These are phyloP conservation scores for Austroboletus olivaceoglutinosus DNA, from an alignment of 1,284 basidiomycete genomes.

Conservation along the genomic window DNA sequence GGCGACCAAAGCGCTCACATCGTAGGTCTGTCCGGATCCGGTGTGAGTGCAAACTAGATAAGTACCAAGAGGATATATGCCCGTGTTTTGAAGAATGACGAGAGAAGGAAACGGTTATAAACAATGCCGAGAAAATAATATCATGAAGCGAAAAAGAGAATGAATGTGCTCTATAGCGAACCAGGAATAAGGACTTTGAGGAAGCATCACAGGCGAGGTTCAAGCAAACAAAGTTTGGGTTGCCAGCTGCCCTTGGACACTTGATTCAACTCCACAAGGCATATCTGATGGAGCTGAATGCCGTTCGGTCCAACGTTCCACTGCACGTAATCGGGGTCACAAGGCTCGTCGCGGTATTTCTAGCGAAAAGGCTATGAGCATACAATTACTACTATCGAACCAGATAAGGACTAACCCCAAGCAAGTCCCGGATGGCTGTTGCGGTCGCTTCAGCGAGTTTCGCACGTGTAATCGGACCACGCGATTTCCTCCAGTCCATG, in stretches of 20 bases:
- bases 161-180: background rate
- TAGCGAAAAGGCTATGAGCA: conserved; percentile 9
- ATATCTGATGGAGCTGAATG: conserved; percentile 24
- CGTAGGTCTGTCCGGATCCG: no score
- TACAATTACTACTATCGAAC: background rate
- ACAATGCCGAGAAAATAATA: background rate
- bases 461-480: conserved; percentile 33
- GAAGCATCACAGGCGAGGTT: conserved; percentile 11
- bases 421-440: conserved; percentile 38
- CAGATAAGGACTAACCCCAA: conserved; percentile 27
- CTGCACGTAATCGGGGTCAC: conserved; percentile 8
- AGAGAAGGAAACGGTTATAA: background rate
- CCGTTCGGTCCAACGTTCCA: conserved; percentile 29
- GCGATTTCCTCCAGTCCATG: conserved; percentile 29
- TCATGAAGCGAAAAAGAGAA: background rate
- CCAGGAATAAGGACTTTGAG: background rate
- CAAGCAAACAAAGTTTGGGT: conserved; percentile 28
- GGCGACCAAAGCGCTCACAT: background rate
- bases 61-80: background rate
- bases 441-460: conserved; percentile 43
- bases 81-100: background rate
- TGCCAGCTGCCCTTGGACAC: conserved; percentile 34
- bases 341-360: conserved; percentile 14
- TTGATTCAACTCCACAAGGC: conserved; percentile 24
- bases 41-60: background rate